Conservation (phyloP, 768 basidiomycete genomes). For the Kwoniella sp. region DNA sequence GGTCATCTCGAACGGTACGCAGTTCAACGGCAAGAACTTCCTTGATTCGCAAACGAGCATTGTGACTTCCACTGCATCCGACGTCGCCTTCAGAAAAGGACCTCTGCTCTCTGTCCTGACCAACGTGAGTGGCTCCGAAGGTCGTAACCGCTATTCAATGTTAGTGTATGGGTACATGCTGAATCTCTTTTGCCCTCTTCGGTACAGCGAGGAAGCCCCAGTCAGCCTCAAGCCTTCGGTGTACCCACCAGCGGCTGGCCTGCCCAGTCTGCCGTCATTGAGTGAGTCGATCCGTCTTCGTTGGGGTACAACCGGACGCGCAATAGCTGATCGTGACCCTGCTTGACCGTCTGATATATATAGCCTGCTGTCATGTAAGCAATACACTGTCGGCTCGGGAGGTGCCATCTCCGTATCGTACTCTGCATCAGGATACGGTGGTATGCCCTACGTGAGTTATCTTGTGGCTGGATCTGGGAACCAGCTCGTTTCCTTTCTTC, state of each 20-base stretch:
- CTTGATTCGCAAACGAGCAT: constrained; percentile 37
- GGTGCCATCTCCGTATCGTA: constrained; percentile 47
- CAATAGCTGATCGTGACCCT: background rate
- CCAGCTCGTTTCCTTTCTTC: too few species aligned
- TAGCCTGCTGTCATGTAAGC: constrained; percentile 49
- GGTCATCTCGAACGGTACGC: constrained; percentile 42
- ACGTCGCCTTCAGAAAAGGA: constrained; percentile 53
- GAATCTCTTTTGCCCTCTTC: background rate
- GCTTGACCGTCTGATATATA: background rate
- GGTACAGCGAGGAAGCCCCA: constrained; percentile 38
- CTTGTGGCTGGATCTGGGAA: too few species aligned
- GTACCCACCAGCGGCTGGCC: constrained; percentile 40
- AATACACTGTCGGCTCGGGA: constrained; percentile 38
- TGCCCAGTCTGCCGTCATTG: constrained; percentile 44
- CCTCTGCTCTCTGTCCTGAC: constrained; percentile 50
- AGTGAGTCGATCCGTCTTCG: constrained; percentile 39
- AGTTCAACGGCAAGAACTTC: constrained; percentile 41
- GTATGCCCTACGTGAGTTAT: constrained; percentile 50
- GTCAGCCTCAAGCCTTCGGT: constrained; percentile 39
- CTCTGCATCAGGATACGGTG: constrained; percentile 46
- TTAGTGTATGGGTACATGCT: background rate
- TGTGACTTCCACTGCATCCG: constrained; percentile 32
- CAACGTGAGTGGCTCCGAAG: constrained; percentile 37
- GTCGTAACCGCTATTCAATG: background rate
- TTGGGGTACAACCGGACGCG: background rate